phyloP scores from a whole-genome alignment of 768 basidiomycete genomes.

The Pleurotus djamor region DNA sequence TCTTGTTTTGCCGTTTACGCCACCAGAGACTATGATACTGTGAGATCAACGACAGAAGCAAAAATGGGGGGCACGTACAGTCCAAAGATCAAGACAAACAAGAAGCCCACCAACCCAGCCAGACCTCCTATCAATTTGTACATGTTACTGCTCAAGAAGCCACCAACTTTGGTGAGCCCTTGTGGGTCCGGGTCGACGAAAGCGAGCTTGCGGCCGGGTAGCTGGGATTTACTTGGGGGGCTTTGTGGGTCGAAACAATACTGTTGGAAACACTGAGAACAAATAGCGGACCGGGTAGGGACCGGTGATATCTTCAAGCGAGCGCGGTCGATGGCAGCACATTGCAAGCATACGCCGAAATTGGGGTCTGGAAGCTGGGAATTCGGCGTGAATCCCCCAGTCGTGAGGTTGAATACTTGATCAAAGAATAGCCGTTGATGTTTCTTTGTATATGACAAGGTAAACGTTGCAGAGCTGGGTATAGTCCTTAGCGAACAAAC shows the following conservation, averaged over 20 bases:
- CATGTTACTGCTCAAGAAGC: slow-evolving; percentile 44
- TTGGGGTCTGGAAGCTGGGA: slow-evolving; percentile 58
- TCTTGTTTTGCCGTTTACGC: slow-evolving; percentile 17
- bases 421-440: slow-evolving; percentile 59
- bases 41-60: background rate
- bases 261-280: slow-evolving; percentile 45
- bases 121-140: slow-evolving; percentile 46
- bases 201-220: slow-evolving; percentile 33
- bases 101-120: slow-evolving; percentile 35
- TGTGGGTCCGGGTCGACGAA: slow-evolving; percentile 58
- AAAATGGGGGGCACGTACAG: slow-evolving; percentile 29
- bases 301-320: slow-evolving; percentile 34
- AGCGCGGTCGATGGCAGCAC: slow-evolving; percentile 56
- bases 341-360: slow-evolving; percentile 66
- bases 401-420: slow-evolving; percentile 53
- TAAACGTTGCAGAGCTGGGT: slow-evolving; percentile 53
- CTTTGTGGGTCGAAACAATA: slow-evolving; percentile 52
- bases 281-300: slow-evolving; percentile 36
- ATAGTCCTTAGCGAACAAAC: slow-evolving; percentile 6
- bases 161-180: slow-evolving; percentile 37
- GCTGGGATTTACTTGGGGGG: slow-evolving; percentile 33
- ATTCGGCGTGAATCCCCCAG: slow-evolving; percentile 61
- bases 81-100: slow-evolving; percentile 33
- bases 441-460: slow-evolving; percentile 54
- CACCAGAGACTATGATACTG: slow-evolving; percentile 20